Percentiles rank a stretch among this genome's conserved stretches.
Evolutionary conservation across 2,329 filamentous ascomycete species (phyloP).

Genomic region (Trichoderma aggressivum): DNA sequence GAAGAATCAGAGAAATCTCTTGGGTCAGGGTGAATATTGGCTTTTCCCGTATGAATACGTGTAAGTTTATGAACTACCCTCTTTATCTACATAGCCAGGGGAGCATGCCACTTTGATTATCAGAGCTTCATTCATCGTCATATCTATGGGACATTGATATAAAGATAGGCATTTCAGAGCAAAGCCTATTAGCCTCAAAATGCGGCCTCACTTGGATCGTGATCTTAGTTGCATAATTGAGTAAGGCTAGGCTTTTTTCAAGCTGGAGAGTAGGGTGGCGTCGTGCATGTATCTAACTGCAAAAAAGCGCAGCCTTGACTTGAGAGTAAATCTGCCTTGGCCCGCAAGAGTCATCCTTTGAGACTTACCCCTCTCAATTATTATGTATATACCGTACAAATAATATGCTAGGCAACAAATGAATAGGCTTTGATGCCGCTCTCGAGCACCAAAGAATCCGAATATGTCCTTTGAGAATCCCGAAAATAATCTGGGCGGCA

Average conservation of each 20-base stretch:
- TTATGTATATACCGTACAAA: not conserved
- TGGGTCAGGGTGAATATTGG: not conserved
- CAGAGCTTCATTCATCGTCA: not conserved
- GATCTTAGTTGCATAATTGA: not conserved
- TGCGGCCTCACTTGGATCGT: not conserved
- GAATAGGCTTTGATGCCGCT: not conserved
- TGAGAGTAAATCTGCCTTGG: not conserved
- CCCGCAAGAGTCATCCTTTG: not conserved
- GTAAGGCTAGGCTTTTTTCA: not conserved
- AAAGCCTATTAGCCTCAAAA: not conserved
- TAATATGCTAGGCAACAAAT: not conserved
- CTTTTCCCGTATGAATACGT: not conserved
- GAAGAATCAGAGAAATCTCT: not conserved
- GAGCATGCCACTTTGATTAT: fast-evolving
- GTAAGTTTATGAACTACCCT: not conserved
- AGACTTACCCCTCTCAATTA: not conserved
- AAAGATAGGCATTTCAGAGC: not conserved
- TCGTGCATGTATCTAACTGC: not conserved
- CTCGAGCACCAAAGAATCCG: not conserved
- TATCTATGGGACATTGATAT: not conserved
- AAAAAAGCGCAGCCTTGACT: not conserved
- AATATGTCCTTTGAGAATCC: not conserved
- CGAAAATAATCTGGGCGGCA: not conserved
- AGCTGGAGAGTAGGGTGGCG: not conserved
- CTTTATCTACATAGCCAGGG: not conserved